phyloP scores from a whole-genome alignment of 805 yeast genomes.

The Zygoascus flipseniorum region DNA sequence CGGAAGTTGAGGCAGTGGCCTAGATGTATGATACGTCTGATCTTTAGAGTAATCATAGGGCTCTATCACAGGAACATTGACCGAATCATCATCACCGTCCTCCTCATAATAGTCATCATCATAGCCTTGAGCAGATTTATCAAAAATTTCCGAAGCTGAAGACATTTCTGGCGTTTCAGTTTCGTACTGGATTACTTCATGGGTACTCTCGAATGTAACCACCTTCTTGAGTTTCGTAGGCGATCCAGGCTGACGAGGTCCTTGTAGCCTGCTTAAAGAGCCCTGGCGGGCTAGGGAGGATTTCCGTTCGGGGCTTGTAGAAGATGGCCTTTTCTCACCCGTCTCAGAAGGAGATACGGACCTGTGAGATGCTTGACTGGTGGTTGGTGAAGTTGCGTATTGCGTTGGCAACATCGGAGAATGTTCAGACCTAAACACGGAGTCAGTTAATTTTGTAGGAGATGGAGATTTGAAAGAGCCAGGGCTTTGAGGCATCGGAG shows the following conservation, averaged over 20 bases:
- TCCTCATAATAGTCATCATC: constrained; percentile 12
- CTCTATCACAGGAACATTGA: constrained; percentile 17
- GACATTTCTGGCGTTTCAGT: constrained; percentile 18
- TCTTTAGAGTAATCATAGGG: constrained; percentile 5
- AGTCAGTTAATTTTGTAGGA: background rate
- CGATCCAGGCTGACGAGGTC: constrained; percentile 13
- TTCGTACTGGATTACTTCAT: constrained; percentile 20
- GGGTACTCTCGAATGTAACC: constrained; percentile 18
- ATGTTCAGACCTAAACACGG: background rate
- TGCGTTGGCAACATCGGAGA: background rate
- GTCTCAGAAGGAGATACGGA: background rate
- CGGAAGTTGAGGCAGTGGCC: constrained; percentile 19
- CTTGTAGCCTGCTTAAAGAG: constrained; percentile 10
- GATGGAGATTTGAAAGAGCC: background rate
- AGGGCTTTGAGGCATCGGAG: constrained; percentile 10
- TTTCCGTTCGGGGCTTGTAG: constrained; percentile 2
- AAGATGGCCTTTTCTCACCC: background rate
- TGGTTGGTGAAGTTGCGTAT: background rate
- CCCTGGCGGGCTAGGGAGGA: constrained; percentile 14
- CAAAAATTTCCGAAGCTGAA: constrained; percentile 2
- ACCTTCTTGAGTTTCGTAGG: constrained; percentile 17
- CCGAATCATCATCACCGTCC: constrained; percentile 10
- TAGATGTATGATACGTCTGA: background rate
- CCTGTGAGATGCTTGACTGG: background rate
- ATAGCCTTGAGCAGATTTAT: constrained; percentile 3